A percentile compares a stretch with the other conserved stretches of the same genome.
phyloP scores from a whole-genome alignment of 306 rosid genomes.

The Ormosia emarginata region DNA sequence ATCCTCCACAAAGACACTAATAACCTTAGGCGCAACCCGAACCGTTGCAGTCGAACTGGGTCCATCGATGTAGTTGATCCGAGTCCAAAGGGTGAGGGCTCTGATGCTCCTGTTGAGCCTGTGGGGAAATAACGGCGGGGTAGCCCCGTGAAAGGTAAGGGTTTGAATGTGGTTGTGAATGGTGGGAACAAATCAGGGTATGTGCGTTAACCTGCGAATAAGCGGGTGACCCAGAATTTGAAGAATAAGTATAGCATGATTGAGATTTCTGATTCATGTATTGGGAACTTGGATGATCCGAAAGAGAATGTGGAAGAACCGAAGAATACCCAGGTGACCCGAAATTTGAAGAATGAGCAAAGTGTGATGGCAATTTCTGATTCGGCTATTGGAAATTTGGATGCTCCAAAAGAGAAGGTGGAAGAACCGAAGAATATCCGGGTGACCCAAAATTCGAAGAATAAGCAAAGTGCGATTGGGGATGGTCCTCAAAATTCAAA shows the following conservation, averaged over 20 bases:
- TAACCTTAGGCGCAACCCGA: conserved; percentile 40
- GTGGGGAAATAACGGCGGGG: neutral
- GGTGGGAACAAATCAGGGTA: no score
- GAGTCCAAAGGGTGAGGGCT: neutral
- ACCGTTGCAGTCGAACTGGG: conserved; percentile 23
- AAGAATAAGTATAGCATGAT: no score
- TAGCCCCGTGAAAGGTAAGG: neutral
- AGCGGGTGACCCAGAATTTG: no score
- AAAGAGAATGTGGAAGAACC: neutral
- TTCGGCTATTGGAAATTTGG: no score
- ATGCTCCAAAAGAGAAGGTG: no score
- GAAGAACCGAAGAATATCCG: no score
- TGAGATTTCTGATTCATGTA: no score
- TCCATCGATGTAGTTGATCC: neutral
- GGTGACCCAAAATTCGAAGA: neutral
- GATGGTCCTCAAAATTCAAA: conserved; percentile 22
- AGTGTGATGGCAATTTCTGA: no score
- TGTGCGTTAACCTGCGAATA: no score
- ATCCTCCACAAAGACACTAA: conserved; percentile 6
- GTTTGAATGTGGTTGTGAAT: no score
- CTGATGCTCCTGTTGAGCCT: neutral
- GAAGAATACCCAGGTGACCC: no score
- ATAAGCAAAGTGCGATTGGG: neutral
- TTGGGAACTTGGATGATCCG: neutral
- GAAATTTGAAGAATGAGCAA: neutral